Conservation (phyloP, 2,329 filamentous ascomycete genomes). For the Microdochium nivale region DNA sequence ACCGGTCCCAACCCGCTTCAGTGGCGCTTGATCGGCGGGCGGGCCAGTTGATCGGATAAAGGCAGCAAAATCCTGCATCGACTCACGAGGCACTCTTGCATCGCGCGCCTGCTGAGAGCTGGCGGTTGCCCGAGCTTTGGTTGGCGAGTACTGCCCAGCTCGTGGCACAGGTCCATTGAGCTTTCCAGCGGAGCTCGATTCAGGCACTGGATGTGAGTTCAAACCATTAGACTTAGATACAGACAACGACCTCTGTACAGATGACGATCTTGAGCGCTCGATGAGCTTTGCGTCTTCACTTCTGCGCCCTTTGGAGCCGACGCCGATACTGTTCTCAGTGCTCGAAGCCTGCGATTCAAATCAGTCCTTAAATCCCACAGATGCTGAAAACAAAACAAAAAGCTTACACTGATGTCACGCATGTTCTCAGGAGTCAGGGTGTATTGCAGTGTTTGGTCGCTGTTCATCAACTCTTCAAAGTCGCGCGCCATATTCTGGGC, state of each 20-base stretch:
- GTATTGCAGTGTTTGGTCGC: constrained; percentile 74
- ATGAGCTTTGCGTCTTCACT: constrained; percentile 35
- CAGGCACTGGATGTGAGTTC: constrained; percentile 23
- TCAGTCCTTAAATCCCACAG: not conserved
- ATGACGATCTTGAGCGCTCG: constrained; percentile 34
- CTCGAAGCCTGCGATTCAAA: constrained; percentile 12
- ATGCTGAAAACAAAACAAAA: not conserved
- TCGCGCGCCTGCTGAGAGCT: constrained; percentile 51
- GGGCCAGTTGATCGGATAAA: constrained; percentile 85
- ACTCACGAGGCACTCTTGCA: constrained; percentile 61
- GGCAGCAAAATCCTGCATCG: constrained; percentile 74
- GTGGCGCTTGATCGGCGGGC: constrained; percentile 26
- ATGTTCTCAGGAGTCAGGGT: constrained; percentile 74
- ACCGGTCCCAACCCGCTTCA: constrained; percentile 11
- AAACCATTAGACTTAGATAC: constrained; percentile 28
- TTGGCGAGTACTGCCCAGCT: constrained; percentile 12
- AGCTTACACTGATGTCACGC: constrained; percentile 63
- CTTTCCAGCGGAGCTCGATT: constrained; percentile 15
- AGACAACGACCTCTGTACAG: constrained; percentile 31
- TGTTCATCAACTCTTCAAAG: constrained; percentile 74
- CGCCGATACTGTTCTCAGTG: constrained; percentile 27
- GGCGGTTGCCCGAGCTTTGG: constrained; percentile 18
- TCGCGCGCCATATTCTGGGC: constrained; percentile 55
- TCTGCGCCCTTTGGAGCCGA: constrained; percentile 31
- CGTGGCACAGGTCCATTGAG: constrained; percentile 12